phyloP scores from a whole-genome alignment of 768 basidiomycete species.

The Rhizopogon rudus region DNA sequence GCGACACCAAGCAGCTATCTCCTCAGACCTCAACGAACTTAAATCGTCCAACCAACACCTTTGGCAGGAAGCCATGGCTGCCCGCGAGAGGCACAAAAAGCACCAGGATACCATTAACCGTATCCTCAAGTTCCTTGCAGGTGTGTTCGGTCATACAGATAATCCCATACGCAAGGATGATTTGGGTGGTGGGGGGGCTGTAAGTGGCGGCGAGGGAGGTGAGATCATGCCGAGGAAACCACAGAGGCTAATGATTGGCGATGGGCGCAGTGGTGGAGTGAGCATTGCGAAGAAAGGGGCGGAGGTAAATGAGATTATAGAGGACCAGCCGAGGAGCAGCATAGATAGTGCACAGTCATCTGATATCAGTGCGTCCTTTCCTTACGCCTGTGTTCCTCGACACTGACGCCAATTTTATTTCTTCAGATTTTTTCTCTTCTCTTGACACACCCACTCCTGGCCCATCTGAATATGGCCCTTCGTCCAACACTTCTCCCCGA shows the following conservation, averaged over 20 bases:
- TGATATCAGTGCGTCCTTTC: slow-evolving; percentile 5
- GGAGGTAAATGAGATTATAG: slow-evolving; percentile 32
- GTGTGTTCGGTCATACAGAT: slow-evolving; percentile 70
- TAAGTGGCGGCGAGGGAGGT: slow-evolving; percentile 12
- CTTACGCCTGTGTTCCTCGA: neutral
- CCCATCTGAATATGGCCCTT: slow-evolving; percentile 26
- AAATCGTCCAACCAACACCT: slow-evolving; percentile 82
- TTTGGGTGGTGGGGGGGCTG: slow-evolving; percentile 30
- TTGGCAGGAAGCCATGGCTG: slow-evolving; percentile 87
- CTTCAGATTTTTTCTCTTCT: slow-evolving; percentile 36
- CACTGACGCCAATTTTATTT: slow-evolving; percentile 1
- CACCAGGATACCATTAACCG: slow-evolving; percentile 96
- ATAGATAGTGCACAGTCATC: slow-evolving; percentile 21
- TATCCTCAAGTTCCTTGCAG: slow-evolving; percentile 91
- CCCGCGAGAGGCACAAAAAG: slow-evolving; percentile 79
- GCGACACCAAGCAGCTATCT: slow-evolving; percentile 89
- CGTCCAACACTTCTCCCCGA: slow-evolving; percentile 13
- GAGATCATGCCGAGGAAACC: slow-evolving; percentile 37
- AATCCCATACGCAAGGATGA: slow-evolving; percentile 33
- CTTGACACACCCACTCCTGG: slow-evolving; percentile 42
- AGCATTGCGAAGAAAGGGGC: slow-evolving; percentile 23
- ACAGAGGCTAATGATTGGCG: slow-evolving; percentile 68
- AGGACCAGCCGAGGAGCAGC: slow-evolving; percentile 33
- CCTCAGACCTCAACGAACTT: slow-evolving; percentile 81
- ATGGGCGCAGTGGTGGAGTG: slow-evolving; percentile 25